Conservation (phyloP, 176 grass and related monocot species). For the Aechmea fasciata region DNA sequence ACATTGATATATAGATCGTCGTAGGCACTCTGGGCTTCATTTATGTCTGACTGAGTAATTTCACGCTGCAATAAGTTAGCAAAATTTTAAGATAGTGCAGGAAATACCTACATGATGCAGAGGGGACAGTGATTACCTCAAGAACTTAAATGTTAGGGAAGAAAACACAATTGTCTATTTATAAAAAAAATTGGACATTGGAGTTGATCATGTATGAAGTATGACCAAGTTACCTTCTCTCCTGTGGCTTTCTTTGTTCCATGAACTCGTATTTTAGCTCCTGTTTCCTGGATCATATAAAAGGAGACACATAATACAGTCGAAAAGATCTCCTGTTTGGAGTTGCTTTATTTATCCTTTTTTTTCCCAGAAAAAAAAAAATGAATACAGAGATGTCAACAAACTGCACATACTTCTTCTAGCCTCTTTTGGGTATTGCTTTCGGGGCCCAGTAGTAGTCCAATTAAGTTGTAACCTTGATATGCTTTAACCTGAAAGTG, state of each 20-base stretch:
- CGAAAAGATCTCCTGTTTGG: not conserved
- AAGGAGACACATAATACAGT: slow-evolving; percentile 10
- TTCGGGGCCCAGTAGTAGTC: slow-evolving; percentile 65
- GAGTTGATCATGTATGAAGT: not conserved
- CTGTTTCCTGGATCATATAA: slow-evolving; percentile 53
- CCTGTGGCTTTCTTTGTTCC: slow-evolving; percentile 59
- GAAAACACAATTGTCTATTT: no score
- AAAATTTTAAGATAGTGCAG: not conserved
- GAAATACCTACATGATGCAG: no score
- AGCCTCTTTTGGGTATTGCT: slow-evolving; percentile 68
- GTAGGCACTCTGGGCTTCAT: slow-evolving; percentile 52
- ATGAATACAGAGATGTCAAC: not conserved
- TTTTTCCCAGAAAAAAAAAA: slow-evolving; percentile 9
- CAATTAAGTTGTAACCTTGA: slow-evolving; percentile 58
- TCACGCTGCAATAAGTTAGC: slow-evolving; percentile 47
- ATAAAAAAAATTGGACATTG: no score
- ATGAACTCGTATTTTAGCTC: slow-evolving; percentile 64
- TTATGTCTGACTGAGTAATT: slow-evolving; percentile 55
- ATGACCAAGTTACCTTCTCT: slow-evolving; percentile 51
- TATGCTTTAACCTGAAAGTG: slow-evolving; percentile 50
- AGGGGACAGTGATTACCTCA: no score
- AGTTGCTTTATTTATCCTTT: not conserved
- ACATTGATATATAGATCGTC: slow-evolving; percentile 72
- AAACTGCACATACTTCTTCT: slow-evolving; percentile 55
- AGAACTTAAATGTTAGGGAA: no score